phyloP scores from a whole-genome alignment of 2,329 filamentous ascomycete genomes.

The Metarhizium rileyi region DNA sequence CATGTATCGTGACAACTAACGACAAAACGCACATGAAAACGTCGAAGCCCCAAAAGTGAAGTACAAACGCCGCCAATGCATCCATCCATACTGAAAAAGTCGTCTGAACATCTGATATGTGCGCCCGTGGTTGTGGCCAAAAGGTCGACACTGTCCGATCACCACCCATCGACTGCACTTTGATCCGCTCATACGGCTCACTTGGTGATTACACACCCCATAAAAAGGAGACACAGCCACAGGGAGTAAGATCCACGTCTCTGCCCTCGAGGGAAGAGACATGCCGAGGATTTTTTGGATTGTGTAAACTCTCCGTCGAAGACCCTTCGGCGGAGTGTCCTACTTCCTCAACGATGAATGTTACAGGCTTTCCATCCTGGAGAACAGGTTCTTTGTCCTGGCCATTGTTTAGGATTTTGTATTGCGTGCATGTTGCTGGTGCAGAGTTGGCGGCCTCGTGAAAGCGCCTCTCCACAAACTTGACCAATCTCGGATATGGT shows the following conservation, averaged over 20 bases:
- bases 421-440: slow-evolving; percentile 37
- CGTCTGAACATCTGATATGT: not conserved
- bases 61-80: slow-evolving; percentile 2
- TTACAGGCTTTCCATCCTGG: slow-evolving; percentile 28
- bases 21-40: not conserved
- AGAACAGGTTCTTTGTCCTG: slow-evolving; percentile 23
- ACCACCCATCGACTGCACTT: not conserved
- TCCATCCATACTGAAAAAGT: not conserved
- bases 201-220: slow-evolving; percentile 2
- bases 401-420: slow-evolving; percentile 32
- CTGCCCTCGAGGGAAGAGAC: slow-evolving; percentile 3
- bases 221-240: slow-evolving; percentile 6
- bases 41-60: not conserved
- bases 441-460: slow-evolving; percentile 16
- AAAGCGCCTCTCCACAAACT: slow-evolving; percentile 44
- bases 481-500: slow-evolving; percentile 42
- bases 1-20: not conserved
- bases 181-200: not conserved
- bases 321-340: not conserved
- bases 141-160: not conserved
- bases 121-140: not conserved
- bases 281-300: slow-evolving; percentile 2
- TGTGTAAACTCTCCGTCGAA: slow-evolving; percentile 2
- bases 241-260: slow-evolving; percentile 3
- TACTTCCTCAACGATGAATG: slow-evolving; percentile 35